Conservation (phyloP, 106 monocot species). For the Acanthochlamys bracteata region DNA sequence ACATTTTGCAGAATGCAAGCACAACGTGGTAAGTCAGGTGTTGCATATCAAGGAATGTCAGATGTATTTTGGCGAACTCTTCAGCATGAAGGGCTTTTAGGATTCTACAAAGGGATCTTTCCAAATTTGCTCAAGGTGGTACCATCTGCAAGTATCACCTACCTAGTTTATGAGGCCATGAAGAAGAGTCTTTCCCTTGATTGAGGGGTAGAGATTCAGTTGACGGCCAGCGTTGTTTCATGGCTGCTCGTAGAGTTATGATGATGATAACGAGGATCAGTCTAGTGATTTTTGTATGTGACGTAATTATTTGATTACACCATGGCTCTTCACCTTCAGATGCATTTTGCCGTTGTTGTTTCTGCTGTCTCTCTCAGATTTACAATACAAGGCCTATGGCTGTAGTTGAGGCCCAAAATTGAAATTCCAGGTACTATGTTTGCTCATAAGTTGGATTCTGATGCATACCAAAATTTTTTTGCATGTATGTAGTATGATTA, state of each 20-base stretch:
- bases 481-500: no score
- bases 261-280: slow-evolving; percentile 28
- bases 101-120: slow-evolving; percentile 90
- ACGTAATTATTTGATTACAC: no score
- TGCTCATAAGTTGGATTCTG: slow-evolving; percentile 1
- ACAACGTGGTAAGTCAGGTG: slow-evolving; percentile 31
- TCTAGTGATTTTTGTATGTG: slow-evolving; percentile 20
- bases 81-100: slow-evolving; percentile 57
- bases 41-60: slow-evolving; percentile 65
- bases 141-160: slow-evolving; percentile 92
- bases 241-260: slow-evolving; percentile 50
- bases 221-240: slow-evolving; percentile 14
- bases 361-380: neutral
- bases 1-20: slow-evolving; percentile 74
- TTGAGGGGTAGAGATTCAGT: slow-evolving; percentile 26
- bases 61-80: slow-evolving; percentile 86
- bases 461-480: no score
- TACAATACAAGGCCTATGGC: neutral
- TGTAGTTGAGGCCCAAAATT: neutral
- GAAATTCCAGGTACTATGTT: neutral
- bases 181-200: slow-evolving; percentile 73
- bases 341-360: no score
- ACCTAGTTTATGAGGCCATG: slow-evolving; percentile 83
- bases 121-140: slow-evolving; percentile 96
- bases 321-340: no score